Conservation (phyloP, 148 eudicot genomes). For the Chenopodium formosanum region DNA sequence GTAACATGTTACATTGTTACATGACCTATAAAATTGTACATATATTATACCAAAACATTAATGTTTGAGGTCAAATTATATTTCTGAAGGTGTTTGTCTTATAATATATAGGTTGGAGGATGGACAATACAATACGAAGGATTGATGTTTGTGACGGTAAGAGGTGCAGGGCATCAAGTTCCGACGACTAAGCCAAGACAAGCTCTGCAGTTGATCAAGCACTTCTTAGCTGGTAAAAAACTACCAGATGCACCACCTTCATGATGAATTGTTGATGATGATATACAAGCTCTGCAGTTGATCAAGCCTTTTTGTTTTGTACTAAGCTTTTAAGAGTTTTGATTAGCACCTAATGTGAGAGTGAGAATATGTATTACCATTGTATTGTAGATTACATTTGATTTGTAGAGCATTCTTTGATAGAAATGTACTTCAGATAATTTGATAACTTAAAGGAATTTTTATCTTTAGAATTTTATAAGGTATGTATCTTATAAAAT, state of each 20-base stretch:
- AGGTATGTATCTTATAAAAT: too few relatives aligned
- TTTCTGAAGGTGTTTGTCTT: neutral
- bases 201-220: conserved; percentile 39
- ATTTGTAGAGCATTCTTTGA: neutral
- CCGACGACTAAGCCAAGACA: conserved; percentile 57
- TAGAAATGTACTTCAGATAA: neutral
- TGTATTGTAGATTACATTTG: neutral
- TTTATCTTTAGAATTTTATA: too few relatives aligned
- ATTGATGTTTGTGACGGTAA: conserved; percentile 51
- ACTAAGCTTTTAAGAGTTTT: neutral
- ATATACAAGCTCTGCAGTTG: too few relatives aligned
- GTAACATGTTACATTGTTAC: too few relatives aligned
- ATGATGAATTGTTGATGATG: conserved; percentile 6
- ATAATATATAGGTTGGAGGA: conserved; percentile 61
- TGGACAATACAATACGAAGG: conserved; percentile 70
- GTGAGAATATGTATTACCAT: neutral
- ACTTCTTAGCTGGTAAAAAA: conserved; percentile 32
- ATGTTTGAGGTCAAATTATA: neutral
- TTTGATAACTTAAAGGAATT: neutral
- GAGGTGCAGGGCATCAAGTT: conserved; percentile 71
- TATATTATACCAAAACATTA: neutral
- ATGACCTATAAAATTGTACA: too few relatives aligned
- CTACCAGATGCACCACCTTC: conserved; percentile 35
- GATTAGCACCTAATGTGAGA: neutral
- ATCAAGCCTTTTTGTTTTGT: neutral